phyloP scores from a whole-genome alignment of 805 yeast species.

The Candida krabiensis region DNA sequence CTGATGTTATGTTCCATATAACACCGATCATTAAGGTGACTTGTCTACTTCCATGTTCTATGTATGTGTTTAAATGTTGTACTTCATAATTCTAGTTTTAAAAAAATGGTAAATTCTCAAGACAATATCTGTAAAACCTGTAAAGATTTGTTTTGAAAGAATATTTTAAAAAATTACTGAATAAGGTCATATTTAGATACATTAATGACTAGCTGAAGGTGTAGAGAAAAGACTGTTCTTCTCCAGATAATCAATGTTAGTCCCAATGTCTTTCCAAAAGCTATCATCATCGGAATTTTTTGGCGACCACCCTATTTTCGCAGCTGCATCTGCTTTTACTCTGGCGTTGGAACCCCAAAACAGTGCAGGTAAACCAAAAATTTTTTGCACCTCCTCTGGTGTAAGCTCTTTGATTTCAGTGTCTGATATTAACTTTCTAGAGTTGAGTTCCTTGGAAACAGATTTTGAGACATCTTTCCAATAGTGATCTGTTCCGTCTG shows the following conservation, averaged over 20 bases:
- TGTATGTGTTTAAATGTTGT: too few species aligned
- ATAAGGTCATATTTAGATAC: too few species aligned
- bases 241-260: neutral
- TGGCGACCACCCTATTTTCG: slow-evolving; percentile 2
- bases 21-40: too few species aligned
- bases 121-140: too few species aligned
- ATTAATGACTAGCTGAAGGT: too few species aligned
- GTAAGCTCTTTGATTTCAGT: neutral
- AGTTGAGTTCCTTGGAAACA: neutral
- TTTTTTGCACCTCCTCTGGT: neutral
- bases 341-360: slow-evolving; percentile 6
- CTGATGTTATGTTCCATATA: too few species aligned
- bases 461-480: slow-evolving; percentile 26
- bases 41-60: too few species aligned
- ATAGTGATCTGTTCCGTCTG: slow-evolving; percentile 27
- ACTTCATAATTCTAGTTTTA: too few species aligned
- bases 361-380: slow-evolving; percentile 1
- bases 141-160: too few species aligned
- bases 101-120: too few species aligned
- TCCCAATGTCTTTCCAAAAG: slow-evolving; percentile 2
- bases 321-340: slow-evolving; percentile 1
- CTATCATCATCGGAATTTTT: slow-evolving; percentile 2
- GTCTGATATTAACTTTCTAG: neutral
- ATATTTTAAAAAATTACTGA: too few species aligned
- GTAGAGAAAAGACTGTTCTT: neutral